phyloP scores from a whole-genome alignment of 768 basidiomycete genomes.

The Boletus sensibilis region DNA sequence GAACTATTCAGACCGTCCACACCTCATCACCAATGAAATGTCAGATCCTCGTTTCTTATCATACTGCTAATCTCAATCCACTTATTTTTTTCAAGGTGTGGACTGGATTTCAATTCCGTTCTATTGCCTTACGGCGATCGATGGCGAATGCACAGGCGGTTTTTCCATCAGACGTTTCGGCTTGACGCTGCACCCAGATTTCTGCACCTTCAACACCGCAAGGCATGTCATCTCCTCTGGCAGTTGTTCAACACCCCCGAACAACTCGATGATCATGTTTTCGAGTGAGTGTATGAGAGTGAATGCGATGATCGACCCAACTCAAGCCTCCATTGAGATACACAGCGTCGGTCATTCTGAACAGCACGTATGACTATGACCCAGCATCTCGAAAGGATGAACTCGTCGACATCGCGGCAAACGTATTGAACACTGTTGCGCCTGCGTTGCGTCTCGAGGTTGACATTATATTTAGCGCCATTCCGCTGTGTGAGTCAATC shows the following conservation, averaged over 20 bases:
- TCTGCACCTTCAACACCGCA: conserved; percentile 28
- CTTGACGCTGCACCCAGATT: conserved; percentile 18
- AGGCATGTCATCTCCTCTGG: conserved; percentile 31
- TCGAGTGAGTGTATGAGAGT: conserved; percentile 23
- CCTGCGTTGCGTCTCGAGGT: not conserved
- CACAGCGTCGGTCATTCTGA: conserved; percentile 14
- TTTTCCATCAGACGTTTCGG: conserved; percentile 21
- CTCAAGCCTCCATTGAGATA: conserved; percentile 3
- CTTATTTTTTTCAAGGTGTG: not conserved
- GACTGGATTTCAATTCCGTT: conserved; percentile 17
- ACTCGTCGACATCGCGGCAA: not conserved
- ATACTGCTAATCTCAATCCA: not conserved
- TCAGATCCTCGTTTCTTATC: not conserved
- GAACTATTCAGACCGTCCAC: conserved; percentile 13
- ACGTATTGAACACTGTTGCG: not conserved
- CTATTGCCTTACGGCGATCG: conserved; percentile 22
- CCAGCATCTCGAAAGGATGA: conserved; percentile 10
- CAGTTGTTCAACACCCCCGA: conserved; percentile 34
- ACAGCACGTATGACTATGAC: conserved; percentile 17
- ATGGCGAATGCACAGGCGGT: conserved; percentile 26
- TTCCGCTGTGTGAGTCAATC: conserved; percentile 7
- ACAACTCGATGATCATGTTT: conserved; percentile 31
- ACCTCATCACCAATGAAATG: conserved; percentile 1
- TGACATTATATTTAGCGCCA: not conserved
- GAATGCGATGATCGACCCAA: not conserved